Base-by-base conservation (phyloP, 306 rosid genomes). In the Crotalaria pallida region DNA sequence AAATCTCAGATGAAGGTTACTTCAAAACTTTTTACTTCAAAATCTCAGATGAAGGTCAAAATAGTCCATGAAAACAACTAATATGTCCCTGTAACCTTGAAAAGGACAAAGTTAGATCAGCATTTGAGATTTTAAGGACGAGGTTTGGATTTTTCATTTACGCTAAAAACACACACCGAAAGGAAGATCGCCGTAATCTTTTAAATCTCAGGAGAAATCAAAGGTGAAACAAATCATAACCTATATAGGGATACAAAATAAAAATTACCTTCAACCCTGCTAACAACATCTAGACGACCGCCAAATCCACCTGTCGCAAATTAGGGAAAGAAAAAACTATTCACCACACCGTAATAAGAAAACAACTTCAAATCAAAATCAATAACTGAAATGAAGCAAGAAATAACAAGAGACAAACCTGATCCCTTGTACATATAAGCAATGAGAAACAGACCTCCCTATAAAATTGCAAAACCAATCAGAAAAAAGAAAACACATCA, bases 251-350 rank as follows among this genome's bases (percentile, higher is more conserved):
- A 18, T 41, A 57, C 7, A 53, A 81, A 47, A 60, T 16, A 1
- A 26, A 57, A 33, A 24, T 56, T 79, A 87, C 96, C 96, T 87
- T 85, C 88, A 74, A 84, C 79, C 84, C 85, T 74, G 84, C 80
- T 80, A 52, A 79, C 66, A 51, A 78, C 61, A 9, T 85, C 85
- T 68, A 65, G 34, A 44, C 36, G 44, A 50, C 56, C 36, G 38
- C 79, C 82, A 59, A 31, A 10, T 65, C 88, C 91, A 84, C 91
- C 96, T 89, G 74, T 12, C n/a, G 61, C 10, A 65, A 27, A 56
- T 63, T 6, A 36, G 1, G 12, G 12, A 33, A 6, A 33, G 12
- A 4, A 0, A 11, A 49, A 50, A 29, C 29, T 22, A 65, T 52
- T 56, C 10, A 50, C 10, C 13, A 26, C 31, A 15, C 29, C 22